Conservation (phyloP, 768 basidiomycete genomes). For the Pleurotus platypus region DNA sequence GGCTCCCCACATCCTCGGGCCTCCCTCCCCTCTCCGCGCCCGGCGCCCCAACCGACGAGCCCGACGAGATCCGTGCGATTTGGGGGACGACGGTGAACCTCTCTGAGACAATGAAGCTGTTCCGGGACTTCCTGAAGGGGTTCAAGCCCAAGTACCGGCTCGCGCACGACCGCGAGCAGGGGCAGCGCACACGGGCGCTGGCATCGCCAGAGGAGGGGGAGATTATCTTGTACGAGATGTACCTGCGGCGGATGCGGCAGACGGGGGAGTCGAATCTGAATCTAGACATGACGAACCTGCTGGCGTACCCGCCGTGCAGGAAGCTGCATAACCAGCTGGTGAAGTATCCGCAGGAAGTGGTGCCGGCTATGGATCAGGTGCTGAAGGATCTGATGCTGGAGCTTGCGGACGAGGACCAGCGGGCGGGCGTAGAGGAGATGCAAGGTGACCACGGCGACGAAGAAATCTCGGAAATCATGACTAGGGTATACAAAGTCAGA, state of each 20-base stretch:
- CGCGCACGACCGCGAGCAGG: slow-evolving; percentile 63
- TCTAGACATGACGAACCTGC: slow-evolving; percentile 81
- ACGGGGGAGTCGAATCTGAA: slow-evolving; percentile 95
- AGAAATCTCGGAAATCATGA: slow-evolving; percentile 86
- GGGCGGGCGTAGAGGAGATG: slow-evolving; percentile 72
- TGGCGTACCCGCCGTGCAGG: slow-evolving; percentile 79
- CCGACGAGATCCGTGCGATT: slow-evolving; percentile 85
- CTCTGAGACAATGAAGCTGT: slow-evolving; percentile 85
- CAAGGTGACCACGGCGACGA: slow-evolving; percentile 70
- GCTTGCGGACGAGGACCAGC: slow-evolving; percentile 77
- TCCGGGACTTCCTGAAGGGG: slow-evolving; percentile 83
- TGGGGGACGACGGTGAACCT: slow-evolving; percentile 98
- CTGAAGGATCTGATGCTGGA: slow-evolving; percentile 92
- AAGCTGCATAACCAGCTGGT: slow-evolving; percentile 82
- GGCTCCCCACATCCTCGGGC: slow-evolving; percentile 54
- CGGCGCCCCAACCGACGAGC: slow-evolving; percentile 61
- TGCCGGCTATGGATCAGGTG: slow-evolving; percentile 96
- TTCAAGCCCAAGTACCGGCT: slow-evolving; percentile 92
- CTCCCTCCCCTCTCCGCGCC: slow-evolving; percentile 54
- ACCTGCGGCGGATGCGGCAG: slow-evolving; percentile 81
- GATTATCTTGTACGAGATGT: slow-evolving; percentile 69
- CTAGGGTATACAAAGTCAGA: slow-evolving; percentile 86
- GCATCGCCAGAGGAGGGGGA: slow-evolving; percentile 66
- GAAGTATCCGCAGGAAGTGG: slow-evolving; percentile 95
- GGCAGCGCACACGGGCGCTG: slow-evolving; percentile 46